Evolutionary conservation across 1,284 basidiomycete species (phyloP).

Genomic region (Heterobasidion parviporum): DNA sequence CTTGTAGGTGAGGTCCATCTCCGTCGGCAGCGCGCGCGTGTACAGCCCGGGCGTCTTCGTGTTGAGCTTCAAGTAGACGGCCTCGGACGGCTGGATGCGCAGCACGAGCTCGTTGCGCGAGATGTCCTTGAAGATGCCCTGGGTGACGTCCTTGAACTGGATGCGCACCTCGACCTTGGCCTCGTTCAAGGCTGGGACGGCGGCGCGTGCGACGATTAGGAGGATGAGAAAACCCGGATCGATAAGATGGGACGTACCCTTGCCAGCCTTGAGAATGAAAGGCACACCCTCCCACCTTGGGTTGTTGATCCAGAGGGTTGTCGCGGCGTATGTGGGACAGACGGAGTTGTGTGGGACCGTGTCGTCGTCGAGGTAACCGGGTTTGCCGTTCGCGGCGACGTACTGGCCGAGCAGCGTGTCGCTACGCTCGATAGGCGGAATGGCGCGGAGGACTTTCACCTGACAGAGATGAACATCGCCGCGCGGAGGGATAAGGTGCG

Average conservation of each 20-base stretch:
- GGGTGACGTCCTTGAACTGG: constrained; percentile 93
- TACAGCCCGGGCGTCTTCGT: constrained; percentile 86
- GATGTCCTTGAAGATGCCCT: constrained; percentile 94
- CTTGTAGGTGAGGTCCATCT: constrained; percentile 98
- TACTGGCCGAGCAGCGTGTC: constrained; percentile 93
- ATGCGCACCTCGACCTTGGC: constrained; percentile 95
- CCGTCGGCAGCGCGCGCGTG: constrained; percentile 85
- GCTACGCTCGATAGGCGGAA: constrained; percentile 69
- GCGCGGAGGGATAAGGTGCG: constrained; percentile 12
- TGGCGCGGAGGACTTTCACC: constrained; percentile 92
- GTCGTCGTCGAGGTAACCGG: constrained; percentile 94
- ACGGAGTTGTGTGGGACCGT: constrained; percentile 88
- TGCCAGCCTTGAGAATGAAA: constrained; percentile 94
- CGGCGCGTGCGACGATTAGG: neutral
- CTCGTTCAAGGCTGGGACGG: constrained; percentile 76
- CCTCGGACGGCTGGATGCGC: constrained; percentile 91
- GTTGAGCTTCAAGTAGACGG: constrained; percentile 93
- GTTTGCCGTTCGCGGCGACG: constrained; percentile 80
- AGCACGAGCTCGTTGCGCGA: constrained; percentile 92
- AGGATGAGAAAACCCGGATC: neutral
- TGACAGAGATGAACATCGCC: constrained; percentile 23
- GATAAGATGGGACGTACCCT: constrained; percentile 48
- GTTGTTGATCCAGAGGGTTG: constrained; percentile 86
- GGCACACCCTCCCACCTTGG: constrained; percentile 96
- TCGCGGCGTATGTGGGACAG: constrained; percentile 90